Conservation (phyloP, 2,329 filamentous ascomycete genomes). For the Alternaria dauci region DNA sequence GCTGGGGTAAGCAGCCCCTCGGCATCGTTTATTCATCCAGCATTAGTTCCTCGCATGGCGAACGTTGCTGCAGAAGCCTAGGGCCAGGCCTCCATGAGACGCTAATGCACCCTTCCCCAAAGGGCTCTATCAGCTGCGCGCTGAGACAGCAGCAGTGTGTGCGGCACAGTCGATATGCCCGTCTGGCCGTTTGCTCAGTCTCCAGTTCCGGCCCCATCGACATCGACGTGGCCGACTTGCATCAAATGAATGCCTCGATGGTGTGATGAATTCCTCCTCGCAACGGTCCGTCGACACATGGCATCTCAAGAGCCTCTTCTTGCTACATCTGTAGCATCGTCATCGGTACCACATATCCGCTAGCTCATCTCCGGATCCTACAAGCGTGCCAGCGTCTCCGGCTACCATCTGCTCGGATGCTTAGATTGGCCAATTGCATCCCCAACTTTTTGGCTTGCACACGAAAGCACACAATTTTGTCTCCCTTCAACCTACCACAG, state of each 20-base stretch:
- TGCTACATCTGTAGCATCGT: conserved; percentile 1
- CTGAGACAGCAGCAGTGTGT: conserved; percentile 24
- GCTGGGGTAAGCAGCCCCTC: conserved; percentile 1
- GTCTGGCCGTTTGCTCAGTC: conserved; percentile 27
- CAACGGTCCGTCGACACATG: conserved; percentile 10
- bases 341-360: conserved; percentile 11
- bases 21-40: conserved; percentile 17
- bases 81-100: conserved; percentile 21
- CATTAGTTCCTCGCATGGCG: conserved; percentile 16
- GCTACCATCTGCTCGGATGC: conserved; percentile 26
- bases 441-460: not conserved
- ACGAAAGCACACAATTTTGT: not conserved
- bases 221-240: conserved; percentile 41
- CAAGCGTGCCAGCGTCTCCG: conserved; percentile 16
- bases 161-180: conserved; percentile 25
- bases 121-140: conserved; percentile 28
- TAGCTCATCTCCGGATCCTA: conserved; percentile 21
- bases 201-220: conserved; percentile 17
- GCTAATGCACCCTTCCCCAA: conserved; percentile 36
- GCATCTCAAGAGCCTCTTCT: conserved; percentile 19
- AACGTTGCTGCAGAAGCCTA: conserved; percentile 19
- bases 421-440: conserved; percentile 14
- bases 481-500: conserved; percentile 11
- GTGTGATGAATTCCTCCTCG: not conserved
- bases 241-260: conserved; percentile 26